These are phyloP conservation scores for Lasiosphaeria ovina DNA, from an alignment of 495 filamentous ascomycete species.

Conservation along the genomic window DNA sequence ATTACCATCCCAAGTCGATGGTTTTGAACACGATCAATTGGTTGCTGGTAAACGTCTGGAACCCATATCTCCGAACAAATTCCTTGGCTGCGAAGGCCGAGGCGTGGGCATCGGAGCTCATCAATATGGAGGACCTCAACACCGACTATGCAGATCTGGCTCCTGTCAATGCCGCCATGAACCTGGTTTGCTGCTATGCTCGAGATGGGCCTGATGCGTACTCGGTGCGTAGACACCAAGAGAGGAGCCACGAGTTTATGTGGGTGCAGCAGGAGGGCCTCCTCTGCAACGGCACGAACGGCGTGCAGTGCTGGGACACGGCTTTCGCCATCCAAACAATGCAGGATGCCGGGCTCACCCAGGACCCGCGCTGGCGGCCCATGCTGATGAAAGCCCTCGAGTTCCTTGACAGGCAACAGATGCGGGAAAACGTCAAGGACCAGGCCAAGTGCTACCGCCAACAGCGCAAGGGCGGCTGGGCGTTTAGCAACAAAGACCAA, in stretches of 20 bases:
- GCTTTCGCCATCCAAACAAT: slow-evolving; percentile 81
- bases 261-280: slow-evolving; percentile 94
- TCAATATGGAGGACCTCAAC: slow-evolving; percentile 85
- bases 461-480: slow-evolving; percentile 89
- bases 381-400: slow-evolving; percentile 82
- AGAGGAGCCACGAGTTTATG: slow-evolving; percentile 79
- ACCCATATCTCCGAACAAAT: slow-evolving; percentile 64
- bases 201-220: slow-evolving; percentile 75
- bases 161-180: slow-evolving; percentile 88
- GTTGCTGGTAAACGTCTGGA: slow-evolving; percentile 72
- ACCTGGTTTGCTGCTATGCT: slow-evolving; percentile 78
- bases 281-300: slow-evolving; percentile 94
- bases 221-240: slow-evolving; percentile 72
- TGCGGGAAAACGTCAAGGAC: slow-evolving; percentile 77
- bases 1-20: slow-evolving; percentile 91
- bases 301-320: slow-evolving; percentile 96
- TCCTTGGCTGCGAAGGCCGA: slow-evolving; percentile 64
- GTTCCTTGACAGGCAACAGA: slow-evolving; percentile 89
- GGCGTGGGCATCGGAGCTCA: slow-evolving; percentile 65
- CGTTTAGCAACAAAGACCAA: slow-evolving; percentile 86
- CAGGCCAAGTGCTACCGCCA: slow-evolving; percentile 86
- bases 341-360: slow-evolving; percentile 72
- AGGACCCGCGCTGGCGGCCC: slow-evolving; percentile 72
- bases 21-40: slow-evolving; percentile 74
- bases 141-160: slow-evolving; percentile 84